Base-by-base conservation (phyloP, 2,329 filamentous ascomycete genomes). In the Chaetomiaceae sp. region DNA sequence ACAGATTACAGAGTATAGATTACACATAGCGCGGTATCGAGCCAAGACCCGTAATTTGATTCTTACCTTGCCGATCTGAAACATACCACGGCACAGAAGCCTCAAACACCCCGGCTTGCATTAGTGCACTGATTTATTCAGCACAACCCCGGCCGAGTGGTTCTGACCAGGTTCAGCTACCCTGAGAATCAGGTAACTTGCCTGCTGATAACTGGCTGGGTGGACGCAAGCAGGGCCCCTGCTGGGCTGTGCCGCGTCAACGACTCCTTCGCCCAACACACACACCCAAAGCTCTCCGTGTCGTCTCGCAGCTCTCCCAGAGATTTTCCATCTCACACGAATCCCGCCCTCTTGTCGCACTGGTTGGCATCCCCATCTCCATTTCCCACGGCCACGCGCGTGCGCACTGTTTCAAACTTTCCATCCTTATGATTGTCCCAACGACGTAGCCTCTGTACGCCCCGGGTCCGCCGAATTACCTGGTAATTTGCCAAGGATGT, bases 401-500 rank as follows among this genome's bases (percentile, higher is more conserved):
- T 14, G 27, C 12, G 5, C 25, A 7, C 13, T 25, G 17, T 31
- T n/a, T 38, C 21, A 5, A 27, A 5, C 17, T 13, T 16, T 10
- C 23, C 8, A 6, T 27, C 19, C 48, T 37, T 44, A 61, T 61
- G 59, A 55, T 27, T 44, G 38, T 23, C 20, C 10, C 21, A 8
- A 13, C 48, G 35, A 58, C 56, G 47, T 57, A 54, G 48, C 49
- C 35, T 20, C 45, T 45, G 14, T 40, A 50, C 33, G 50, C 25
- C 44, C 46, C 50, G 50, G 45, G 50, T 42, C 46, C 23, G 49
- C 50, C 51, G 48, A 50, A 44, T 31, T 38, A 35, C 40, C 45
- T 44, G 27, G n/a, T n/a, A n/a, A n/a, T n/a, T n/a, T n/a, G n/a
- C n/a, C 53, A 48, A 57, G 45, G 43, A 77, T 77, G 77, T 79